Percentiles rank a stretch among this genome's conserved stretches.
Conservation (phyloP, 805 yeast species). For the Metschnikowia borealis region DNA sequence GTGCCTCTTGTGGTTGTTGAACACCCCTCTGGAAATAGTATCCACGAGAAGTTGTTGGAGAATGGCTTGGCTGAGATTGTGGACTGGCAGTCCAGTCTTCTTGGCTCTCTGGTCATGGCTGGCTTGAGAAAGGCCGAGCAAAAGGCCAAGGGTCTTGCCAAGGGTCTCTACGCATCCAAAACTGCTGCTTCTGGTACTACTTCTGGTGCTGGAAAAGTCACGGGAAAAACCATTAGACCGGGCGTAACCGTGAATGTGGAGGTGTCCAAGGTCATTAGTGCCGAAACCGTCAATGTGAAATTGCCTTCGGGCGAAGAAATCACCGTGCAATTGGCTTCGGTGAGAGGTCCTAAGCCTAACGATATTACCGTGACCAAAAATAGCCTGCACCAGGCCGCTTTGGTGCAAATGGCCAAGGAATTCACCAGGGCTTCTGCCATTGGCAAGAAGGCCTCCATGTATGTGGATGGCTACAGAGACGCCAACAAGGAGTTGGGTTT, state of each 20-base stretch:
- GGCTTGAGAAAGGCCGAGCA: conserved; percentile 61
- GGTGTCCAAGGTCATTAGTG: conserved; percentile 58
- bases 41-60: conserved; percentile 62
- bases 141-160: conserved; percentile 54
- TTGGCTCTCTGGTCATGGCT: conserved; percentile 65
- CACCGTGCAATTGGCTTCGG: conserved; percentile 71
- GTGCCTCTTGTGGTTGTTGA: conserved; percentile 53
- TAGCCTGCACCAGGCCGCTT: conserved; percentile 41
- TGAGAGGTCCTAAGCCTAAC: conserved; percentile 67
- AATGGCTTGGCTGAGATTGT: conserved; percentile 71
- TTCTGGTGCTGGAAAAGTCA: conserved; percentile 4
- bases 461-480: conserved; percentile 61
- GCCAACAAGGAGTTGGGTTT: conserved; percentile 50
- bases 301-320: conserved; percentile 47
- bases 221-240: conserved; percentile 26
- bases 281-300: conserved; percentile 62
- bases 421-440: conserved; percentile 63
- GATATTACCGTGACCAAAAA: conserved; percentile 47
- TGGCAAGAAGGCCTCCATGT: conserved; percentile 64
- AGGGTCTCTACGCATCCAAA: conserved; percentile 42
- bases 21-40: conserved; percentile 73
- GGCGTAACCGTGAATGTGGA: conserved; percentile 51
- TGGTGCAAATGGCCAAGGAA: conserved; percentile 66
- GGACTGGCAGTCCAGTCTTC: conserved; percentile 71
- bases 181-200: background rate